Base-by-base conservation (phyloP, 148 eudicot species). In the Pouteria glomerata region DNA sequence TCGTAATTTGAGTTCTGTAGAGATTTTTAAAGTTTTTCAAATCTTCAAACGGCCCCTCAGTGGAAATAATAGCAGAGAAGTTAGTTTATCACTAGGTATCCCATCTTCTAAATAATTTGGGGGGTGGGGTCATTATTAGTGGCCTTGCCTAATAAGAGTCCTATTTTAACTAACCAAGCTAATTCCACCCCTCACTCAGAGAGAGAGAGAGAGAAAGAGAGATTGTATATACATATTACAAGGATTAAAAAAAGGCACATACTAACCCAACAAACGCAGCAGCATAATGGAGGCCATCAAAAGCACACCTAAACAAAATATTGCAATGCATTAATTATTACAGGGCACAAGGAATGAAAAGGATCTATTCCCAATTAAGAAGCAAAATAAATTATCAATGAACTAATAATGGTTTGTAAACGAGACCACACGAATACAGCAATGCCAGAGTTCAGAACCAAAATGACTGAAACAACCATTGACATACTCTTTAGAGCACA, bases 211-310 rank as follows among this genome's bases (percentile, higher is more conserved):
- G 44, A 39, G 7, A 39, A 39, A 39, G 44, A 10, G 10, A 39
- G 10, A 39, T 39, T n/a, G n/a, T 21, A 39, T 10, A 12, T 21
- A 41, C 18, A 39, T 41, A 24, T 41, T 24, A 63, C 12, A 52
- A 23, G 6, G 26, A n/a, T 26, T 53, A 19, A 47, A 19, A 60
- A 53, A 52, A 23, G 4, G 19, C 48, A 61, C 21, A 18, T 15
- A 45, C 90, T 89, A 73, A 95, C 99, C 97, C 99, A 34, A 90
- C 74, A 86, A 96, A 92, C 69, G 99, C 94, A 71, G 97, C 94
- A 77, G 90, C 99, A 78, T 90, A 96, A 60, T 89, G 87, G 62
- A 96, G 94, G 58, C 97, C 99, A 68, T 96, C 99, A 83, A 96
- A 96, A 27, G 99, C 95, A 80, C 99, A 96, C 99, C 99, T 95